Evolutionary conservation across 2,329 filamentous ascomycete species (phyloP), one percentile per base, ranked within the genome.

Genomic region (Neonectria faginata): DNA sequence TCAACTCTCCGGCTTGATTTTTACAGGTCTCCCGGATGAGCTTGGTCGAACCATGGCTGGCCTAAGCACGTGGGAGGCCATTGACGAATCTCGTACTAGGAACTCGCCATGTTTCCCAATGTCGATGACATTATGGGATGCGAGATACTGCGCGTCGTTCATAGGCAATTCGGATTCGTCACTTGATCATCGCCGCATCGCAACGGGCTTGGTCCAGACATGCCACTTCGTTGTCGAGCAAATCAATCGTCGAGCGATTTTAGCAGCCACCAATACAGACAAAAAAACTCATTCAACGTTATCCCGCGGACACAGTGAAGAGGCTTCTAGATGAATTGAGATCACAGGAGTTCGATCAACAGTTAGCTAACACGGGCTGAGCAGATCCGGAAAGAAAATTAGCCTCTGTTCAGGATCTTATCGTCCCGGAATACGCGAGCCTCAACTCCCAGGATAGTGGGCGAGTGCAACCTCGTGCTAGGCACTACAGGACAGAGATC

Each of bases 261-360:
- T 62, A 59, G 59, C 36, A 60, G 51, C 31, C 36, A 44, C 47
- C 45, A 62, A 67, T 65, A 54, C 62, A 69, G 36, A 47, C 5
- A 39, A 45, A 44, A 36, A 45, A 36, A 22, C 3, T 39, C 29
- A 4, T 52, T 33, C 7, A 3, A 27, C 11, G 27, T 11, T 27
- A n/a, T 9, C 39, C 18, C 18, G 41, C 25, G 11, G 12, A 25
- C 27, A 18, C 8, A 27, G 52, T 64, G 48, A 55, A 61, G 36
- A 25, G 8, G 27, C 27, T 25, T 3, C 27, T 5, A 12, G 22
- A 53, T 27, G 18, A n/a, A n/a, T 27, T 39, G 31, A 25, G 33
- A 29, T 14, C 27, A 9, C 18, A 14, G 20, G n/a, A 12, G 33
- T 36, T 39, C 39, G 53, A 29, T 48, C 22, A 25, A 48, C n/a